Percentiles rank a stretch among this genome's conserved stretches.
Conservation (phyloP, 2,329 filamentous ascomycete genomes). For the Pseudogymnoascus sp. region DNA sequence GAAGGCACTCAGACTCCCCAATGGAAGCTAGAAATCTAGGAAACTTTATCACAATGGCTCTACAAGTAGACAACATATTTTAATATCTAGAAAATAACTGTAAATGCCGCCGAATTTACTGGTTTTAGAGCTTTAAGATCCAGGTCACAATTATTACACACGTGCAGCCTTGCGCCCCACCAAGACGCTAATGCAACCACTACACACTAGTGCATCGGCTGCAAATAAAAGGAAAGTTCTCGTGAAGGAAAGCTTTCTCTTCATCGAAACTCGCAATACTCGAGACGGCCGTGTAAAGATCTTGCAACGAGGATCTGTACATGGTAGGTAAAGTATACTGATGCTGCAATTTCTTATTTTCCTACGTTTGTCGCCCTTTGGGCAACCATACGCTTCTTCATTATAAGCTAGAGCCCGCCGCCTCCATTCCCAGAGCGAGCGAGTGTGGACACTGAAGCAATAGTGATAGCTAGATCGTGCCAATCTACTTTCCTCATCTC, state of each 20-base stretch:
- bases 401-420: slow-evolving; percentile 49
- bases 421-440: slow-evolving; percentile 42
- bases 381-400: slow-evolving; percentile 12
- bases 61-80: neutral
- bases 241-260: neutral
- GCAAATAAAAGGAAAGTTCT: slow-evolving; percentile 8
- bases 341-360: neutral
- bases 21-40: neutral
- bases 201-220: neutral
- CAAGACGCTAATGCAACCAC: slow-evolving; percentile 5
- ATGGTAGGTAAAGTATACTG: slow-evolving; percentile 3
- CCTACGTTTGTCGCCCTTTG: neutral
- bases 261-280: slow-evolving; percentile 8
- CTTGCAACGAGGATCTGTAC: slow-evolving; percentile 5
- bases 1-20: neutral
- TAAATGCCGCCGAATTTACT: neutral
- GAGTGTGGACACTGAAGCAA: slow-evolving; percentile 53
- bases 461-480: slow-evolving; percentile 34
- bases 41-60: neutral
- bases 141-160: neutral
- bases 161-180: neutral
- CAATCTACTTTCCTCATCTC: slow-evolving; percentile 9
- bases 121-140: neutral
- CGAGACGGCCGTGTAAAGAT: slow-evolving; percentile 4
- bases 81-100: neutral